A percentile compares a stretch with the other conserved stretches of the same genome.
phyloP scores from a whole-genome alignment of 2,329 filamentous ascomycete species.

The Fusarium aywerte region DNA sequence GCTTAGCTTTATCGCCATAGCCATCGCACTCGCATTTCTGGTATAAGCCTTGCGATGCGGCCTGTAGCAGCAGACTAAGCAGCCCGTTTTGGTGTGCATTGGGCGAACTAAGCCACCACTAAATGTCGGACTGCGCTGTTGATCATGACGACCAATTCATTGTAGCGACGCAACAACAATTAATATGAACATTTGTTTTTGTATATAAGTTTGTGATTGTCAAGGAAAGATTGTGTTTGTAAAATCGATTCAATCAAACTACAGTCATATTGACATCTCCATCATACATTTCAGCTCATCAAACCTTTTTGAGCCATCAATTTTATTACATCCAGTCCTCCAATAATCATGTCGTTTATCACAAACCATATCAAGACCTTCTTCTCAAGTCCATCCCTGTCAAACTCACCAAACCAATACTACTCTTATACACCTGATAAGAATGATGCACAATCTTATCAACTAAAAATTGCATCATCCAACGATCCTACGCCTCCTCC shows the following conservation, averaged over 20 bases:
- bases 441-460: background rate
- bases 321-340: background rate
- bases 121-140: background rate
- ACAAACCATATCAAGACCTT: conserved; percentile 11
- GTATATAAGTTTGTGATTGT: conserved; percentile 1
- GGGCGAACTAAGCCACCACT: conserved; percentile 22
- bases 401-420: background rate
- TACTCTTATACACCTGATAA: conserved; percentile 1
- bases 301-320: too few relatives aligned
- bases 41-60: conserved; percentile 12
- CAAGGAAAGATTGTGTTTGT: fast-evolving
- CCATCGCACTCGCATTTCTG: background rate
- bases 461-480: background rate
- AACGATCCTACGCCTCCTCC: conserved; percentile 4
- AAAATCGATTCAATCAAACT: background rate
- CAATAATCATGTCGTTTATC: conserved; percentile 3
- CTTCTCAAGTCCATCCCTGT: background rate
- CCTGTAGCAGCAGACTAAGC: background rate
- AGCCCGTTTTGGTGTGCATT: conserved; percentile 1
- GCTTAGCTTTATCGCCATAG: too few relatives aligned
- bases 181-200: background rate
- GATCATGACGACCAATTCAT: conserved; percentile 4
- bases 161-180: background rate
- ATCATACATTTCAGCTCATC: too few relatives aligned
- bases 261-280: background rate